Evolutionary conservation across 2,329 filamentous ascomycete species (phyloP), one percentile per base, ranked within the genome.

Genomic region (Exophiala sp.): DNA sequence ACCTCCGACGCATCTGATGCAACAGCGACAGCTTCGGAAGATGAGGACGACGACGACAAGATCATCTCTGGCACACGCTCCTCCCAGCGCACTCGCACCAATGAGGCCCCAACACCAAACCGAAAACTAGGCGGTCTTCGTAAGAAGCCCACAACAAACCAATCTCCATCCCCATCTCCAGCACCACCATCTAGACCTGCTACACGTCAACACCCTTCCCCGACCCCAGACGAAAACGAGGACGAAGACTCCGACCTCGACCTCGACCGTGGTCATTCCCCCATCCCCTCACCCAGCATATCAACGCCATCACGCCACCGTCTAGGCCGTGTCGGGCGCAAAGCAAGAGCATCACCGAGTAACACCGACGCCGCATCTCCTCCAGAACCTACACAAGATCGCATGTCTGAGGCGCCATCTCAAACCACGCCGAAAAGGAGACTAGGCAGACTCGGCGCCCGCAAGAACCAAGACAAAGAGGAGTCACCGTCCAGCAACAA

Each of bases 111-210:
- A 10, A 21, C 24, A 4, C 21, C 18, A 10, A 51, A 54, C 34
- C 16, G n/a, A n/a, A 54, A 45, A 45, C 24, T 50, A 7, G 47
- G 50, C 34, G 39, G n/a, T 1, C 14, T 54, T 16, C 32, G 20
- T 33, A 51, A 51, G 39, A 60, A 47, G 41, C 48, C 42, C 33
- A 20, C 49, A 6, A 10, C 54, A 58, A 56, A 48, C 57, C 44
- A 45, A 56, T 50, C 58, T 40, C 55, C 60, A 44, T 44, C 45
- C n/a, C 59, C 55, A 50, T 54, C 60, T 50, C 52, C 50, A n/a
- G 21, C 54, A 43, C 52, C 56, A 42, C 12, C 24, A 59, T 33
- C 54, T 16, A 51, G 46, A 54, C 58, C 29, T 41, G 53, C 41
- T 45, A 63, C 57, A 33, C 10, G 8, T 8, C 41, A 29, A 4